Evolutionary conservation across 2,329 filamentous ascomycete genomes (phyloP).

Genomic region (Beauveria pseudobassiana): DNA sequence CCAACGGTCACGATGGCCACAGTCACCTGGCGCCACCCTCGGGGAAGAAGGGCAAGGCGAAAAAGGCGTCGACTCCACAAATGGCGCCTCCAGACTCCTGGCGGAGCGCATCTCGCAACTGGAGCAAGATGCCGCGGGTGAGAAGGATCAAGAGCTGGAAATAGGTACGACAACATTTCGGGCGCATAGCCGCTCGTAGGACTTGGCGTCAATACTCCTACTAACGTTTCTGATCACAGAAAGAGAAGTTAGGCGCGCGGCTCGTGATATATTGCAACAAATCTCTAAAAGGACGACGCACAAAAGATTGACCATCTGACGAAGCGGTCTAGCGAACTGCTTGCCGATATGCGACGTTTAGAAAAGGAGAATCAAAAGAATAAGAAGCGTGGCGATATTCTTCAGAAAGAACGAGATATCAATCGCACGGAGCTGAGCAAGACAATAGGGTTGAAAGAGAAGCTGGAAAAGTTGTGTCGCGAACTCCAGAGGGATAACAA

Average conservation of each 20-base stretch:
- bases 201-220: not conserved
- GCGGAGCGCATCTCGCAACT: constrained; percentile 92
- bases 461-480: constrained; percentile 89
- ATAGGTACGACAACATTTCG: constrained; percentile 58
- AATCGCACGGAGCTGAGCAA: constrained; percentile 83
- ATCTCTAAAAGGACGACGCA: constrained; percentile 88
- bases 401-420: constrained; percentile 95
- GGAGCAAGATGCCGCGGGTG: constrained; percentile 84
- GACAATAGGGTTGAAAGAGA: constrained; percentile 85
- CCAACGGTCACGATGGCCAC: constrained; percentile 35
- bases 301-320: constrained; percentile 87
- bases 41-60: constrained; percentile 73
- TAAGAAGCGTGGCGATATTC: constrained; percentile 86
- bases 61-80: constrained; percentile 79
- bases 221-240: constrained; percentile 46
- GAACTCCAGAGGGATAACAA: constrained; percentile 97
- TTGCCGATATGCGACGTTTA: constrained; percentile 90
- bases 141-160: constrained; percentile 92
- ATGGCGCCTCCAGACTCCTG: constrained; percentile 84
- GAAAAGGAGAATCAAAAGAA: constrained; percentile 93
- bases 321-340: constrained; percentile 82
- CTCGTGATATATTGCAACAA: constrained; percentile 79
- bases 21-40: constrained; percentile 34
- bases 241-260: constrained; percentile 89
- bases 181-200: not conserved